These are phyloP conservation scores for Durusdinium trenchii DNA, from an alignment of 73 alveolate genomes.

Conservation along the genomic window DNA sequence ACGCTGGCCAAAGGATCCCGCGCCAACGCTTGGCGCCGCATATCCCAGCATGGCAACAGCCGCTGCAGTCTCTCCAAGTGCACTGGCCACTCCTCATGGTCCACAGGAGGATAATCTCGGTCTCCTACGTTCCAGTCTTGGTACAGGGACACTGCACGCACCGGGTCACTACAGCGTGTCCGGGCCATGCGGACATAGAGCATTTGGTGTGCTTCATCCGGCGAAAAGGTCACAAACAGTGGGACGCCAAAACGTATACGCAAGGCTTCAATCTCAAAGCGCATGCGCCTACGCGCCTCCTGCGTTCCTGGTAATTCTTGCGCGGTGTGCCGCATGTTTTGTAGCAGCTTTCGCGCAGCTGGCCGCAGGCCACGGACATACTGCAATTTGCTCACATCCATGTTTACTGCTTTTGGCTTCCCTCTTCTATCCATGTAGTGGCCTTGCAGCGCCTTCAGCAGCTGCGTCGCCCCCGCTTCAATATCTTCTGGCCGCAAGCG, in stretches of 20 bases:
- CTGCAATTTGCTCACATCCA: not conserved
- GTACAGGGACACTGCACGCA: not conserved
- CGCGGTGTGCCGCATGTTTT: not conserved
- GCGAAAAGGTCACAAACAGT: conserved; percentile 21
- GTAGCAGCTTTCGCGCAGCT: not conserved
- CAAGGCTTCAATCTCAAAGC: conserved; percentile 36
- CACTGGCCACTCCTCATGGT: too few relatives aligned
- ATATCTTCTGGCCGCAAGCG: not conserved
- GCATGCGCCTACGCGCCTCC: conserved; percentile 42
- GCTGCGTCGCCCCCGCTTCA: not conserved
- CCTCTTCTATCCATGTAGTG: not conserved
- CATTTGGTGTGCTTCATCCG: conserved; percentile 19
- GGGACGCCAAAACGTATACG: not conserved
- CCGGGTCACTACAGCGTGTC: not conserved
- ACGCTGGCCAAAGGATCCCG: conserved; percentile 25
- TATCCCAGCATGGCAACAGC: not conserved
- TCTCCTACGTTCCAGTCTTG: not conserved
- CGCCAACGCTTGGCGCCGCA: not conserved
- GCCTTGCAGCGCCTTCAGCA: not conserved
- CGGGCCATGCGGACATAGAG: conserved; percentile 18
- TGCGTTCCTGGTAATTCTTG: conserved; percentile 33
- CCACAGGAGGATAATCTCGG: not conserved
- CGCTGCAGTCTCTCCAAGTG: not conserved
- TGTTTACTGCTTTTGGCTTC: not conserved
- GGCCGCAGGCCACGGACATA: conserved; percentile 6